Base-by-base conservation (phyloP, 768 basidiomycete species). In the Cyclocybe cylindracea region DNA sequence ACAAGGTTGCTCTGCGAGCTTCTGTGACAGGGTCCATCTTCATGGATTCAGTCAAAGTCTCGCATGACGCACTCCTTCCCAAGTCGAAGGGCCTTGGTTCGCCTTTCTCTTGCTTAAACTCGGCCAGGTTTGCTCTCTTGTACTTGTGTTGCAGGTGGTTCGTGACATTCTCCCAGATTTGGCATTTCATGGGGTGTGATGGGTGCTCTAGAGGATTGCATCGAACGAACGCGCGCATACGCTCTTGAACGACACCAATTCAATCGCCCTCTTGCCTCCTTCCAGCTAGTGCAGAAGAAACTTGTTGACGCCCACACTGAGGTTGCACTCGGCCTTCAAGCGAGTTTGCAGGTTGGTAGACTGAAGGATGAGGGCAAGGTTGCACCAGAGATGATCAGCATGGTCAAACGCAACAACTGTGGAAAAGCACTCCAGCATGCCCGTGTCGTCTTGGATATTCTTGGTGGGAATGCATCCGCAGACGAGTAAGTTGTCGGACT, bases 281-380 rank as follows among this genome's bases (percentile, higher is more conserved):
- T 96, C 84, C 96, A 98, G 69, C 85, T 98, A n/a, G 79, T 98
- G 13, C 95, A 98, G 68, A 96, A 96, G 83, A 98, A 98, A 70
- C 79, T 98, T 11, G 94, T 89, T 3, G 94, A 98, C 58, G 94
- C 96, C 10, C 88, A 94, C 57, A 91, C 87, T 1, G 93, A 97
- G 62, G 82, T 85, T 7, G 82, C 87, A 1, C 75, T 95, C 10
- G 92, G 94, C 5, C 72, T 92, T 19, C 78, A 83, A 39, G 87
- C 88, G 5, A 87, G 84, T 57, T 68, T 89, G 31, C 90, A 90
- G 64, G 87, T 89, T 3, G 95, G 95, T 2, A 78, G 94, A 31
- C 74, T 98, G 56, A 97, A 97, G 74, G 95, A 98, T 48, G 64
- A 73, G 54, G 82, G 87, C 49, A 78, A 72, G 59, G 59, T 82